Conservation (phyloP, 441 rosid genomes). For the Croton setiger region DNA sequence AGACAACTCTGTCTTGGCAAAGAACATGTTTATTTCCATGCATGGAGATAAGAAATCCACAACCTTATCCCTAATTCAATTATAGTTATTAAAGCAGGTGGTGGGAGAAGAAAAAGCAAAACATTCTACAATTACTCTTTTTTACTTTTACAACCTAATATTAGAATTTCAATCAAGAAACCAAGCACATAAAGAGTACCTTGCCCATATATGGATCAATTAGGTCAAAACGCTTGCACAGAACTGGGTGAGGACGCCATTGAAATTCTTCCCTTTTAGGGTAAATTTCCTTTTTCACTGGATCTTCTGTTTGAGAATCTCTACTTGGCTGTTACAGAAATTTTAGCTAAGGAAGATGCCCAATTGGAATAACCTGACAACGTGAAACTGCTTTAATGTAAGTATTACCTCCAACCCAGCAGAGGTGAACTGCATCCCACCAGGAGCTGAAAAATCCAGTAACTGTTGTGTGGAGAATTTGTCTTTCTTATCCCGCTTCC, state of each 20-base stretch:
- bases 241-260: conserved; percentile 85
- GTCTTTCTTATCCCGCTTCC: conserved; percentile 49
- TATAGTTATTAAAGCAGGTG: no score
- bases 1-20: background rate
- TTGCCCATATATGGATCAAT: conserved; percentile 94
- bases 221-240: conserved; percentile 98
- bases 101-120: no score
- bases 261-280: conserved; percentile 93
- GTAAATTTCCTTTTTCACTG: conserved; percentile 34
- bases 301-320: conserved; percentile 49
- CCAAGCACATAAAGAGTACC: conserved; percentile 39
- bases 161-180: background rate
- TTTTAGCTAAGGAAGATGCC: conserved; percentile 14
- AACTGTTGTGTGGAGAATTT: conserved; percentile 37
- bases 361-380: conserved; percentile 18
- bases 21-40: background rate
- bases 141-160: background rate
- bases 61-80: background rate
- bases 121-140: background rate
- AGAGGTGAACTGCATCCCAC: conserved; percentile 72
- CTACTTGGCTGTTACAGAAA: conserved; percentile 51
- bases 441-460: conserved; percentile 48
- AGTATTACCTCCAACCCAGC: conserved; percentile 69
- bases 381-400: conserved; percentile 15
- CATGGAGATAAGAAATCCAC: background rate